A percentile compares a stretch with the other conserved stretches of the same genome.
Evolutionary conservation across 2,329 filamentous ascomycete species (phyloP).

Genomic region (Clarireedia sp.): DNA sequence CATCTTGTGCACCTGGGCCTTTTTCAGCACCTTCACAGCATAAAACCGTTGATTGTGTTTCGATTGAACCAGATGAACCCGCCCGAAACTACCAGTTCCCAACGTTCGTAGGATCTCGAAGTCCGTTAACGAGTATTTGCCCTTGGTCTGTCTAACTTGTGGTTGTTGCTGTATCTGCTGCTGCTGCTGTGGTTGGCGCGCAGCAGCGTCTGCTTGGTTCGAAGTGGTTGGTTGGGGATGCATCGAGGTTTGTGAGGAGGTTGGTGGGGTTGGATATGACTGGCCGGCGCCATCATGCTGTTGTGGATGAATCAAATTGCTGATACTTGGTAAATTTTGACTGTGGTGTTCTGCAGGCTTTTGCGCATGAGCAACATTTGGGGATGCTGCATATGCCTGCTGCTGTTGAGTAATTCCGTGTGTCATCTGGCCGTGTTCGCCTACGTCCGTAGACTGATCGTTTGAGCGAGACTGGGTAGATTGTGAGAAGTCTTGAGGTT

Average conservation of each 20-base stretch:
- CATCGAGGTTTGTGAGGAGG: slow-evolving; percentile 2
- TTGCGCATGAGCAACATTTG: slow-evolving; percentile 20
- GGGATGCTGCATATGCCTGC: slow-evolving; percentile 23
- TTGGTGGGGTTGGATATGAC: slow-evolving; percentile 23
- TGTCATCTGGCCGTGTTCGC: slow-evolving; percentile 28
- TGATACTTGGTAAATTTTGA: slow-evolving; percentile 72
- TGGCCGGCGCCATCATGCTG: slow-evolving; percentile 40
- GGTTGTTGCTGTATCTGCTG: slow-evolving; percentile 14
- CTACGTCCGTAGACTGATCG: slow-evolving; percentile 25
- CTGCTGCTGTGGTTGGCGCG: slow-evolving; percentile 5
- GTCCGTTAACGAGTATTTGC: slow-evolving; percentile 90
- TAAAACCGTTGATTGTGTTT: slow-evolving; percentile 98
- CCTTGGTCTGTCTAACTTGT: slow-evolving; percentile 68
- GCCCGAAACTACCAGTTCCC: slow-evolving; percentile 92
- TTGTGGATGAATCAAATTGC: slow-evolving; percentile 69
- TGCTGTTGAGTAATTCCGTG: slow-evolving; percentile 28
- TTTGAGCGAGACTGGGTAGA: slow-evolving; percentile 21
- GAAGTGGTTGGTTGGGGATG: slow-evolving; percentile 4
- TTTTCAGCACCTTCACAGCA: slow-evolving; percentile 97
- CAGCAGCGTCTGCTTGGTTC: slow-evolving; percentile 2
- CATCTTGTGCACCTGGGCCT: slow-evolving; percentile 98
- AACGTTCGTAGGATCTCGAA: slow-evolving; percentile 86
- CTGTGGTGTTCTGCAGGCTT: slow-evolving; percentile 20
- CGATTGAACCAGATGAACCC: slow-evolving; percentile 93
- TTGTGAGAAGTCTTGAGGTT: slow-evolving; percentile 24